Conservation (phyloP, 805 yeast species). For the Candida oleophila region DNA sequence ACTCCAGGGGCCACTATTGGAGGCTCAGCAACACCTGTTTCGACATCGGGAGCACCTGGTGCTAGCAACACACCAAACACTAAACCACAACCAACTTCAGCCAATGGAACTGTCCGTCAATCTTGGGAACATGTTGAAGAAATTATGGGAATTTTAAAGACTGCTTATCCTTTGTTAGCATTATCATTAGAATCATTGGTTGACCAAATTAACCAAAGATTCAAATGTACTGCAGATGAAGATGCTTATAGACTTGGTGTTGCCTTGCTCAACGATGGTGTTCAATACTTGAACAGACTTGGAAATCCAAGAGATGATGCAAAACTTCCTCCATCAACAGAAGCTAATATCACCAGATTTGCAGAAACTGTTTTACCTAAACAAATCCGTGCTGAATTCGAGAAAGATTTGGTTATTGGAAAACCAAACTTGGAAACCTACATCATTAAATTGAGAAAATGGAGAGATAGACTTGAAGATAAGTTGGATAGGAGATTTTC, state of each 20-base stretch:
- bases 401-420: conserved; percentile 81
- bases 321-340: conserved; percentile 86
- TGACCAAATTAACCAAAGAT: conserved; percentile 91
- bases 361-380: conserved; percentile 92
- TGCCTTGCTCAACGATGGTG: conserved; percentile 90
- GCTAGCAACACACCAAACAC: conserved; percentile 7
- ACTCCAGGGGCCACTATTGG: conserved; percentile 9
- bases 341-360: conserved; percentile 80
- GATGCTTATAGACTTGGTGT: conserved; percentile 93
- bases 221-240: conserved; percentile 92
- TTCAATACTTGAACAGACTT: conserved; percentile 82
- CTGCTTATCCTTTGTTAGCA: conserved; percentile 93
- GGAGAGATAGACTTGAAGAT: conserved; percentile 93
- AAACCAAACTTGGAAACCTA: conserved; percentile 89
- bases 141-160: conserved; percentile 90
- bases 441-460: conserved; percentile 75
- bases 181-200: conserved; percentile 91
- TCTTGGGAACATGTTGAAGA: conserved; percentile 94
- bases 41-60: conserved; percentile 6
- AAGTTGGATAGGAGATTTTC: conserved; percentile 83
- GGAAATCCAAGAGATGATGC: conserved; percentile 88
- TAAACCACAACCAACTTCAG: conserved; percentile 1
- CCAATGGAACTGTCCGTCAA: conserved; percentile 43
- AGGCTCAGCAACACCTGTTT: conserved; percentile 11
- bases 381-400: conserved; percentile 85